Base-by-base conservation (phyloP, 208 protist genomes). In the Blechomonas ayalai region DNA sequence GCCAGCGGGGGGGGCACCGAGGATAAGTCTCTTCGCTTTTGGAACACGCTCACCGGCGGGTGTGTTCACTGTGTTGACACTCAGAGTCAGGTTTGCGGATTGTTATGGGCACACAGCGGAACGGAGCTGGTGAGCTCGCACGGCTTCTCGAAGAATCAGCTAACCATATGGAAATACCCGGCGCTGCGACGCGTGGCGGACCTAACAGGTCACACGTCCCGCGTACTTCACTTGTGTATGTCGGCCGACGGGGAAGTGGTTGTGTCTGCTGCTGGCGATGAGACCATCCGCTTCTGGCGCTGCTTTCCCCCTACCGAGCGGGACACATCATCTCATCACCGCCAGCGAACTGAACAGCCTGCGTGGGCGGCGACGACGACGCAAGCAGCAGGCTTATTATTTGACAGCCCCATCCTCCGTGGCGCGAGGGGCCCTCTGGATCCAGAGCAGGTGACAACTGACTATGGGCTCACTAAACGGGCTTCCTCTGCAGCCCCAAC, bases 121-220 rank as follows among this genome's bases (percentile, higher is more conserved):
- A 93, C 82, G 27, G 98, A 99, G 76, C 73, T 99, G 2, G 82
- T 99, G 32, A 98, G 91, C 33, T 92, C 91, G 9, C 98, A 99
- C 70, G 98, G 98, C 49, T 99, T 97, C 71, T 88, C 85, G 4
- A 76, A 98, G 52, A 99, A 99, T 67, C 97, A 99, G 67, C 80
- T 99, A 3, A 95, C 81, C 37, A 82, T 99, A 28, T 99, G 98
- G 98, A 97, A 97, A 59, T 99, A 99, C 52, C 98, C 98, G 26
- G 93, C 95, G 19, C 84, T 99, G 77, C 74, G 73, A 24, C 90
- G 95, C 40, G 76, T 98, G 33, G 92, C 91, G 19, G 97, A 99
- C 59, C 72, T 99, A n/a, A 94, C 63, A 18, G 97, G 97, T 4
- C 98, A 99, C 78, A 97, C 92, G 0, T 86, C 70, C 0, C 96